phyloP scores from a whole-genome alignment of 495 filamentous ascomycete species.

The Penicillium verhagenii region DNA sequence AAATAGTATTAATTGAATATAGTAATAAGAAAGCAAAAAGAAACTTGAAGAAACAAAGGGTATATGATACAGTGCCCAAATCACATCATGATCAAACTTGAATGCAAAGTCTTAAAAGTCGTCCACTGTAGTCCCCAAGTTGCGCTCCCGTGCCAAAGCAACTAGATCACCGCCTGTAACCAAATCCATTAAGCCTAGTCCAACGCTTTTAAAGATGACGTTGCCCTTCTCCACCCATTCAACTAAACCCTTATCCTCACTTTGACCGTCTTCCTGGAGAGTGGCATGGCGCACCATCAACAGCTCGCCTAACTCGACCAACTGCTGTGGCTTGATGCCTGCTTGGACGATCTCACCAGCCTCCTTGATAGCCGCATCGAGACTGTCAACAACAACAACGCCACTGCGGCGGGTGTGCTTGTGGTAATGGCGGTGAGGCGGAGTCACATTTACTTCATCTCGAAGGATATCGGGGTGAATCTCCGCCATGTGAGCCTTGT shows the following conservation, averaged over 20 bases:
- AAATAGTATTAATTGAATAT: no score
- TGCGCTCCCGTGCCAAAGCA: slow-evolving; percentile 66
- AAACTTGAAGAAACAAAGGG: not conserved
- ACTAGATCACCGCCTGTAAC: slow-evolving; percentile 75
- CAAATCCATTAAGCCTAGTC: slow-evolving; percentile 49
- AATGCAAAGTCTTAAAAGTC: slow-evolving; percentile 37
- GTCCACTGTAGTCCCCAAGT: slow-evolving; percentile 69
- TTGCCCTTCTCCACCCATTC: slow-evolving; percentile 79
- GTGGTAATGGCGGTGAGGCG: slow-evolving; percentile 60
- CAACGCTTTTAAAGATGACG: slow-evolving; percentile 56
- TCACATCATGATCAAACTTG: no score
- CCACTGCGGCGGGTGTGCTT: slow-evolving; percentile 71
- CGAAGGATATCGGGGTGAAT: slow-evolving; percentile 71
- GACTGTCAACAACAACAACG: slow-evolving; percentile 78
- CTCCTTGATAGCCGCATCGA: slow-evolving; percentile 76
- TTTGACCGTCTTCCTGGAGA: slow-evolving; percentile 35
- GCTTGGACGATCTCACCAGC: slow-evolving; percentile 88
- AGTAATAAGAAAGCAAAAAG: not conserved
- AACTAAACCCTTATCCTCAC: slow-evolving; percentile 55
- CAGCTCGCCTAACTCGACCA: slow-evolving; percentile 85
- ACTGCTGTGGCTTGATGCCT: slow-evolving; percentile 63
- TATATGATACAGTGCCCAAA: not conserved
- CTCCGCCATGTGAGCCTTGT: slow-evolving; percentile 83
- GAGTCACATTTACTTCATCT: slow-evolving; percentile 60
- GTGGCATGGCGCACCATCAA: slow-evolving; percentile 64